phyloP scores from a whole-genome alignment of 2,329 filamentous ascomycete species.

The Macrophomina pseudophaseolina region DNA sequence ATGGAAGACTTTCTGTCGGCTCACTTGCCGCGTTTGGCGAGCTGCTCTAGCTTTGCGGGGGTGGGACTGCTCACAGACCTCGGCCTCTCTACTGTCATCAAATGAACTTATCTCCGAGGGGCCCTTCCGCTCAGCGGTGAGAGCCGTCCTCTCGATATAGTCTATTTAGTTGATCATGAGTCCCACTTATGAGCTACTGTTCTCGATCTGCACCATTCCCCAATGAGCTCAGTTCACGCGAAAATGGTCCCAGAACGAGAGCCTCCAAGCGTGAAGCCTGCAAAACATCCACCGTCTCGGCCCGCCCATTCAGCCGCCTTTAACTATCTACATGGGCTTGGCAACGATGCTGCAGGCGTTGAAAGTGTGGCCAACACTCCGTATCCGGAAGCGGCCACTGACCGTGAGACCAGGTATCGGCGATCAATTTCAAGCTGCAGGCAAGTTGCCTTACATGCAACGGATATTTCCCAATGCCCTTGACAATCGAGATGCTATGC shows the following conservation, averaged over 20 bases:
- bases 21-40: conserved; percentile 1
- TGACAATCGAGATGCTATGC: conserved; percentile 52
- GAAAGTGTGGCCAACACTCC: conserved; percentile 37
- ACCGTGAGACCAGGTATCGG: conserved; percentile 43
- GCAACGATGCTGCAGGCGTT: conserved; percentile 53
- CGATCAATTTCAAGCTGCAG: conserved; percentile 54
- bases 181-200: not conserved
- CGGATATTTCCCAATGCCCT: conserved; percentile 59
- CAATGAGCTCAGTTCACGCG: not conserved
- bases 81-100: not conserved
- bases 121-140: not conserved
- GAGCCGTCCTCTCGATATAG: not conserved
- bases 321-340: conserved; percentile 54
- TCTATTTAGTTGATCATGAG: not conserved
- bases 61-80: not conserved
- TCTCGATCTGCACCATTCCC: no score
- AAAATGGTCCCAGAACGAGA: conserved; percentile 26
- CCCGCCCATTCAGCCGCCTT: conserved; percentile 49
- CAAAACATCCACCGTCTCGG: conserved; percentile 40
- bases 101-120: not conserved
- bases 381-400: no score
- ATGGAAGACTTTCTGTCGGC: conserved; percentile 17
- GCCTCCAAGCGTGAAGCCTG: conserved; percentile 45
- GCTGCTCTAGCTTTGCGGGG: conserved; percentile 13
- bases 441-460: conserved; percentile 54